Evolutionary conservation across 2,329 filamentous ascomycete genomes (phyloP), one percentile per base, ranked within the genome.

Genomic region (Neurospora sp.): DNA sequence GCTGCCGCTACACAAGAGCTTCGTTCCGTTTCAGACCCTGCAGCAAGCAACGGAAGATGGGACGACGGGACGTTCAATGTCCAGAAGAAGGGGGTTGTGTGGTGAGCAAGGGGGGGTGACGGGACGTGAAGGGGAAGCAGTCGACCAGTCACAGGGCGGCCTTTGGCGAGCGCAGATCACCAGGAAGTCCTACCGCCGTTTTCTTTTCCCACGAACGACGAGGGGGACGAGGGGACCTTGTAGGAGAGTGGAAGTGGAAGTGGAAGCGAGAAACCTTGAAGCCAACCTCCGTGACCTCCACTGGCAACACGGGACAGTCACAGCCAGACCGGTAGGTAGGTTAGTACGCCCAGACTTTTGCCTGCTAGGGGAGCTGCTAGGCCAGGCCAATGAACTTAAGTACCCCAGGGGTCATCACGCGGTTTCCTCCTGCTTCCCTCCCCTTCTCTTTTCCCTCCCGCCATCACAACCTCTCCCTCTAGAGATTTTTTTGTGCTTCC

Each of bases 361-460:
- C 52, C 52, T 62, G 52, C 52, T 62, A 62, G 52, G 52, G 46
- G 52, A 62, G 52, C 52, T 62, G 52, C 52, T 62, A 62, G 52
- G 52, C 23, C 52, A 62, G 52, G 23, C 23, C 52, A 62, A 62
- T 62, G 36, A 62, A 17, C 52, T 62, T 75, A 76, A 76, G 74
- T 72, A 76, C 73, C 74, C 74, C 71, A 43, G 70, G 28, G 46
- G 66, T 70, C 74, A 71, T 73, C 74, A 73, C 74, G 73, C 72
- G 72, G 70, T 69, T 67, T 73, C 70, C 72, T 70, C 70, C 74
- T 72, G 70, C 67, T 74, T 74, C 74, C 72, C 69, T 74, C 69
- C 66, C 65, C 40, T 70, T 72, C 71, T 70, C 70, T 70, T 69
- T 70, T 62, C 74, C 73, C 70, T 66, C 65, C 71, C 69, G 66